Percentiles rank a stretch among this genome's conserved stretches.
These are phyloP conservation scores for Musa schizocarpa DNA, from an alignment of 176 grass and related monocot genomes.

Conservation along the genomic window DNA sequence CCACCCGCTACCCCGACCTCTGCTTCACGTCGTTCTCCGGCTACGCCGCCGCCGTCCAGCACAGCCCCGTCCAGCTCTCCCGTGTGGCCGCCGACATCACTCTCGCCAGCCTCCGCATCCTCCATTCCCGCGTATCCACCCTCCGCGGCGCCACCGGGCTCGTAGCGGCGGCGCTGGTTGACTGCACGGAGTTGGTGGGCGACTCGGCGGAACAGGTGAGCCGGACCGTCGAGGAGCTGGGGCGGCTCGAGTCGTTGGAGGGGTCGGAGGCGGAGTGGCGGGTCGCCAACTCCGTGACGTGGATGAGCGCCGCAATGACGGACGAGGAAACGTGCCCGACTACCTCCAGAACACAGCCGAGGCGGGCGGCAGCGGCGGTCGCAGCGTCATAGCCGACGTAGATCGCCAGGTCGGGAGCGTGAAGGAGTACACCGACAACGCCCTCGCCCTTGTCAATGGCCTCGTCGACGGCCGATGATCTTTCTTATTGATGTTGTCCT, in stretches of 20 bases:
- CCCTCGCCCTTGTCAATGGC: not conserved
- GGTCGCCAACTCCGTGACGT: constrained; percentile 51
- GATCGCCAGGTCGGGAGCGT: not conserved
- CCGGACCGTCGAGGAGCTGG: constrained; percentile 22
- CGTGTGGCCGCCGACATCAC: too few relatives aligned
- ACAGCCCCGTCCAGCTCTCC: too few relatives aligned
- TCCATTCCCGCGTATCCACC: not conserved
- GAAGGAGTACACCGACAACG: constrained; percentile 9
- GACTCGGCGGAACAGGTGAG: not conserved
- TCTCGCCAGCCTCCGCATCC: not conserved
- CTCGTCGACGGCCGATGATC: not conserved
- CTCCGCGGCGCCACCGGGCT: not conserved
- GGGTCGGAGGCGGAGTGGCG: constrained; percentile 30
- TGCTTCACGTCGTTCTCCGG: constrained; percentile 30
- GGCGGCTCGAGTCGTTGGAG: not conserved
- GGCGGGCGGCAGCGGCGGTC: not conserved
- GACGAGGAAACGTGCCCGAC: constrained; percentile 55
- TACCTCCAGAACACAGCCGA: constrained; percentile 11
- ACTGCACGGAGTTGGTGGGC: not conserved
- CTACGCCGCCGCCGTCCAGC: too few relatives aligned
- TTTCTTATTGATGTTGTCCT: too few relatives aligned
- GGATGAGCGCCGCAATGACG: constrained; percentile 50
- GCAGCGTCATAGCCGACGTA: not conserved
- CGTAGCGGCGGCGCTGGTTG: not conserved
- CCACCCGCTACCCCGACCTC: constrained; percentile 20